These are phyloP conservation scores for Acanthamoeba royreba DNA, from an alignment of 208 protist species.

Conservation along the genomic window DNA sequence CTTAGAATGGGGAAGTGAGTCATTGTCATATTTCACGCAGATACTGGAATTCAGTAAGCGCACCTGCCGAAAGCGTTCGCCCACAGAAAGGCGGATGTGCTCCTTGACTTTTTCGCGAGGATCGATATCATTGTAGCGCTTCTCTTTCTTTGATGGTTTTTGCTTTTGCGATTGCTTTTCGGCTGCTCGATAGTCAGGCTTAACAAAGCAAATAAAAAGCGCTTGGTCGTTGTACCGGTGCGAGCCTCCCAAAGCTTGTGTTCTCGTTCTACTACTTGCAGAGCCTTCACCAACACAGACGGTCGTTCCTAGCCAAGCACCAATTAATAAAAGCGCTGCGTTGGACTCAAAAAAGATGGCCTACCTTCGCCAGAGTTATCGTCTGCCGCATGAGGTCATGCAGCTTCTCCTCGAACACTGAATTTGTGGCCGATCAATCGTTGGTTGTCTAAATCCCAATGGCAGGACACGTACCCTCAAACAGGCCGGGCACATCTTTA, in stretches of 20 bases:
- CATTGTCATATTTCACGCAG: too few species aligned
- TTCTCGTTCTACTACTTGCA: neutral
- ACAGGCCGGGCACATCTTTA: neutral
- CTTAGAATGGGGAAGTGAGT: too few species aligned
- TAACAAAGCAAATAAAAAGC: too few species aligned
- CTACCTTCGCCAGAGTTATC: neutral
- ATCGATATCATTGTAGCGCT: neutral
- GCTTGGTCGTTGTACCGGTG: too few species aligned
- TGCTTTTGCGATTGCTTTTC: neutral
- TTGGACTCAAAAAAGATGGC: neutral
- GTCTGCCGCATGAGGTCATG: neutral
- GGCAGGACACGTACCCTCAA: neutral
- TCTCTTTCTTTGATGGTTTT: neutral
- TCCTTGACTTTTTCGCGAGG: neutral
- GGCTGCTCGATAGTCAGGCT: too few species aligned
- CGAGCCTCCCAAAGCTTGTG: neutral
- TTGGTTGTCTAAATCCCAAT: too few species aligned
- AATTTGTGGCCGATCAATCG: too few species aligned
- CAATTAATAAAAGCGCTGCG: too few species aligned
- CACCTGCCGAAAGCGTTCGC: neutral
- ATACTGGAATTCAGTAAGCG: too few species aligned
- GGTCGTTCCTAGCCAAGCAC: conserved; percentile 1
- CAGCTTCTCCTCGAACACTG: neutral
- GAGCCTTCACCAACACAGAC: neutral
- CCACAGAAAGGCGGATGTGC: neutral